Percentiles rank a stretch among this genome's conserved stretches.
Conservation (phyloP, 1,284 basidiomycete species). For the Quambalaria eucalypti region DNA sequence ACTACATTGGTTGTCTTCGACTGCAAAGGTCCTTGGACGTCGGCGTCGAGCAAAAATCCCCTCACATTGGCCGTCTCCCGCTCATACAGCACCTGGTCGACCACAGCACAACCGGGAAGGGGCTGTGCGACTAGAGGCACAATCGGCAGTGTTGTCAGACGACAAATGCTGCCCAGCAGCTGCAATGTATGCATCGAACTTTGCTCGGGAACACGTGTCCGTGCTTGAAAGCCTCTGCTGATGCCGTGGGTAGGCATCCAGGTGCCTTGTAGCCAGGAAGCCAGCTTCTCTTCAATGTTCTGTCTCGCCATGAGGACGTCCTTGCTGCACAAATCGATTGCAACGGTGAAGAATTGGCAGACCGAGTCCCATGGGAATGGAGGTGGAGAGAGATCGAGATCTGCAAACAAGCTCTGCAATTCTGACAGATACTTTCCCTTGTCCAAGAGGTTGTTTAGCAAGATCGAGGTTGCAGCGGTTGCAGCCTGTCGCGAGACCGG, state of each 20-base stretch:
- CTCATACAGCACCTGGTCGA: slow-evolving; percentile 58
- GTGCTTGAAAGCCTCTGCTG: slow-evolving; percentile 12
- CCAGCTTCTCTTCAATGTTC: slow-evolving; percentile 70
- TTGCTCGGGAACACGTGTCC: not conserved
- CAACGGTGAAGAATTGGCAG: slow-evolving; percentile 65
- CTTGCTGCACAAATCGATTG: slow-evolving; percentile 61
- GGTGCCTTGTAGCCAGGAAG: slow-evolving; percentile 68
- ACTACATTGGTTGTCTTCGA: not conserved
- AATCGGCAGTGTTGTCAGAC: not conserved
- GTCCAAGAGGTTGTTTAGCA: slow-evolving; percentile 52
- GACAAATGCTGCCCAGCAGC: slow-evolving; percentile 2
- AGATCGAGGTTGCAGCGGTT: slow-evolving; percentile 60
- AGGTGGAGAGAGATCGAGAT: slow-evolving; percentile 79
- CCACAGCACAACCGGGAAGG: slow-evolving; percentile 54
- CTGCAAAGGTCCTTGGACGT: not conserved
- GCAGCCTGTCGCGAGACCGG: slow-evolving; percentile 55
- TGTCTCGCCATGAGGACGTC: slow-evolving; percentile 71
- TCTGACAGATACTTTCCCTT: slow-evolving; percentile 58
- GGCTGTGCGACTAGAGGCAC: slow-evolving; percentile 51
- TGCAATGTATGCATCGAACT: not conserved
- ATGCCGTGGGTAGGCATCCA: slow-evolving; percentile 57
- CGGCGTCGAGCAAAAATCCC: slow-evolving; percentile 53
- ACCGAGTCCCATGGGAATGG: slow-evolving; percentile 73
- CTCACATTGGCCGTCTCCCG: slow-evolving; percentile 57
- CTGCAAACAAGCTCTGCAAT: slow-evolving; percentile 65